phyloP scores from a whole-genome alignment of 768 basidiomycete species.

The Trichaptum fuscoviolaceum region DNA sequence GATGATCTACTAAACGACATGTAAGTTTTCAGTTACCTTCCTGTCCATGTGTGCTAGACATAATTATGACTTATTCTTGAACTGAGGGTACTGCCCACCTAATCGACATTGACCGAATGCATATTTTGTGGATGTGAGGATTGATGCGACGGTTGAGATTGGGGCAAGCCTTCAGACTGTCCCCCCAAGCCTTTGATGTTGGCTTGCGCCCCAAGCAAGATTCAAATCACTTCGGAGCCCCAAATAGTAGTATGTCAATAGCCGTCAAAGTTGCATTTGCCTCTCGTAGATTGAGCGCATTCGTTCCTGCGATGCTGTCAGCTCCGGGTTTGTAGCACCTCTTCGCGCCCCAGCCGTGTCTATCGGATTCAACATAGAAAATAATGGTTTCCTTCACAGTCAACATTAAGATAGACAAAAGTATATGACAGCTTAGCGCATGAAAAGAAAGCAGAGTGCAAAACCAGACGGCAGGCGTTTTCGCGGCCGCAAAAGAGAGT shows the following conservation, averaged over 20 bases:
- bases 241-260: background rate
- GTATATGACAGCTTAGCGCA: background rate
- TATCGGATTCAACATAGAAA: background rate
- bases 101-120: no score
- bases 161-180: background rate
- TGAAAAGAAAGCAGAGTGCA: background rate
- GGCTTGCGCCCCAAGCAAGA: background rate
- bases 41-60: no score
- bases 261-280: background rate
- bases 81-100: no score
- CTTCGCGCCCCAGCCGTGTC: background rate
- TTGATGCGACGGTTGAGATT: background rate
- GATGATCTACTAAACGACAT: no score
- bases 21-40: no score
- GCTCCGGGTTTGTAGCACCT: background rate
- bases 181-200: background rate
- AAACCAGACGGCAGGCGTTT: background rate
- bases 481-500: background rate
- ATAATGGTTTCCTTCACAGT: background rate
- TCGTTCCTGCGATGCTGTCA: background rate
- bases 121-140: no score
- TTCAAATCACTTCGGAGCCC: background rate
- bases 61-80: no score
- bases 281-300: background rate
- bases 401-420: background rate